Conservation (phyloP, 2,329 filamentous ascomycete species). For the Boeremia lycopersici region DNA sequence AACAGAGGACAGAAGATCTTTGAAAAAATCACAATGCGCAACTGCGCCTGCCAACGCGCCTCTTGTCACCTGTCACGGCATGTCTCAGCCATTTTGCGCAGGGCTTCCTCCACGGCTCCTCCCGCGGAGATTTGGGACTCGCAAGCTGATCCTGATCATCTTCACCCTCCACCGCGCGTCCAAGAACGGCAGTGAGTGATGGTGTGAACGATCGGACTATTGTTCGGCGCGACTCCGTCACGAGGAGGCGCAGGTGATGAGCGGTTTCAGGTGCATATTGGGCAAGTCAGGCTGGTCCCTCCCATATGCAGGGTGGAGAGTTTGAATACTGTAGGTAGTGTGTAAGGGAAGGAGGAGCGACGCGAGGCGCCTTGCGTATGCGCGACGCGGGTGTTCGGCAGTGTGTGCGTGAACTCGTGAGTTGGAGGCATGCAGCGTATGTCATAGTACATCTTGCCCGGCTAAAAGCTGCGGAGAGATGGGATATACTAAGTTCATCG, state of each 20-base stretch:
- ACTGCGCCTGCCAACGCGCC: background rate
- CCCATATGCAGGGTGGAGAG: background rate
- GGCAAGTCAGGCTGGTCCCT: background rate
- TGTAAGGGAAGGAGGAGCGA: slow-evolving; percentile 5
- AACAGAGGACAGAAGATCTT: background rate
- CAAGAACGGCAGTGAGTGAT: slow-evolving; percentile 1
- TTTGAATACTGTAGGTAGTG: background rate
- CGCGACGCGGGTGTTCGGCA: background rate
- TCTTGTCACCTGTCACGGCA: slow-evolving; percentile 2
- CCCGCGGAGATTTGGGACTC: background rate
- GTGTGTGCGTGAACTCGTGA: background rate
- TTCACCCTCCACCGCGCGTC: background rate
- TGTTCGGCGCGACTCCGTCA: slow-evolving; percentile 6
- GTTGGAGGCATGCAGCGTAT: background rate
- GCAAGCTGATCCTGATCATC: slow-evolving; percentile 9
- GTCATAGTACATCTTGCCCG: background rate
- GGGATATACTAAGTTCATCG: background rate
- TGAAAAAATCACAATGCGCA: background rate
- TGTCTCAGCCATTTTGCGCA: slow-evolving; percentile 12
- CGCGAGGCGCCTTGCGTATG: background rate
- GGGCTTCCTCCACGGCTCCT: slow-evolving; percentile 5
- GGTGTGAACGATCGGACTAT: background rate
- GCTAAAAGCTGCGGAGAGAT: background rate
- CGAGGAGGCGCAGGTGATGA: slow-evolving; percentile 11
- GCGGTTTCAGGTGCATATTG: slow-evolving; percentile 8